phyloP scores from a whole-genome alignment of 306 rosid genomes.

The Amphicarpaea edgeworthii region DNA sequence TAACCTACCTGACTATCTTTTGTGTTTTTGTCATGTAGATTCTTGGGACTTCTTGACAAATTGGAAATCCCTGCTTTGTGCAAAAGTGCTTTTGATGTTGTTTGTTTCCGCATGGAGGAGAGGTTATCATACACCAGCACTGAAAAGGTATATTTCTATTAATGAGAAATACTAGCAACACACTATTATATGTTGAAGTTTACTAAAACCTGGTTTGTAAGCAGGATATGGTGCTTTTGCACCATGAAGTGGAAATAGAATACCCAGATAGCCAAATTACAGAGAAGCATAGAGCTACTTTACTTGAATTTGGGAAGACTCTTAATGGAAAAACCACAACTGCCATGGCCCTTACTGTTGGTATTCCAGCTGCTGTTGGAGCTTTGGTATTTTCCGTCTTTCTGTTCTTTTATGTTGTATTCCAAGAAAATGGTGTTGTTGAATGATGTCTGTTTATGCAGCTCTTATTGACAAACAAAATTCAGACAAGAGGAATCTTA shows the following conservation, averaged over 20 bases:
- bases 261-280: conserved; percentile 61
- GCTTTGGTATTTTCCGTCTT: conserved; percentile 71
- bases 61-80: conserved; percentile 79
- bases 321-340: conserved; percentile 65
- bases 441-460: conserved; percentile 49
- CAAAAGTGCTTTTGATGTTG: conserved; percentile 81
- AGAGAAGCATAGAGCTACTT: conserved; percentile 81
- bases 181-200: neutral
- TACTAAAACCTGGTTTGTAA: conserved; percentile 36
- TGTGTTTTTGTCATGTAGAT: conserved; percentile 59
- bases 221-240: conserved; percentile 98
- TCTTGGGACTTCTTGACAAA: conserved; percentile 81
- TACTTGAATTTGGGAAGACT: conserved; percentile 83
- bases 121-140: conserved; percentile 69
- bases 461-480: conserved; percentile 86
- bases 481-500: conserved; percentile 90
- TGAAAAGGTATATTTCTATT: conserved; percentile 69
- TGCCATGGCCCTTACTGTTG: conserved; percentile 98
- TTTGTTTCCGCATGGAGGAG: conserved; percentile 86
- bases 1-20: too few relatives aligned
- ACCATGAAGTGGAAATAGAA: conserved; percentile 89
- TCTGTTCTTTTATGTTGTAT: conserved; percentile 31
- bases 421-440: conserved; percentile 33
- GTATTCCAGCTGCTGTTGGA: conserved; percentile 85
- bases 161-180: neutral